Evolutionary conservation across 306 rosid species (phyloP), one percentile per base, ranked within the genome.

Genomic region (Inga laurina): DNA sequence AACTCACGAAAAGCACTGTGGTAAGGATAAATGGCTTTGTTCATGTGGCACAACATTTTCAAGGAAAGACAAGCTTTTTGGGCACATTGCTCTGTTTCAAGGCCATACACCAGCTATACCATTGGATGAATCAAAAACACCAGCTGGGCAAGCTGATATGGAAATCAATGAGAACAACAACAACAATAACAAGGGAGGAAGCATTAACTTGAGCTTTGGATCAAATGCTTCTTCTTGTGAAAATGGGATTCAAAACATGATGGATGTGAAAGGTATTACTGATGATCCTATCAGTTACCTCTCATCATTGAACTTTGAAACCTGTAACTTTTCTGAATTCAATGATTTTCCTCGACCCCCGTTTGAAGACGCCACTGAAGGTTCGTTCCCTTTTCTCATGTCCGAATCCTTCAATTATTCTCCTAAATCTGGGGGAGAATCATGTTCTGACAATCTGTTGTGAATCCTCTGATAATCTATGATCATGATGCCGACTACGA

Each of bases 41-140:
- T 97, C 99, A 69, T 97, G 99, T 77, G 99, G 99, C 83, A 97
- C 99, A n/a, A 97, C 99, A 82, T 97, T 97, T 89, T 97, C 99
- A 11, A 91, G 99, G 90, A 97, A 97, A 86, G 99, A 97, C 92
- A 97, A 97, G 91, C 99, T 97, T 73, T 97, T 97, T 54, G 99
- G 99, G 57, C 99, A 97, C 86, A 94, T 97, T 84, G 92, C 99
- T 24, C 94, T 97, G 16, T 97, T 97, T 86, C 98, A 97, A 87
- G 98, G 99, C 51, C 99, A 97, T 87, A 97, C 98, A 57, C 99
- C 99, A 5, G 99, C 98, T 3, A 94, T 97, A 80, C 94, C 98
- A 27, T 73, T 83, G 12, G 99, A 97, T 4, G 98, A 96, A 32
- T 43, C 87, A 2, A 96, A 88, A 87, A 90, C 76, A 85, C 84